A percentile compares a stretch with the other conserved stretches of the same genome.
Conservation (phyloP, 345 rosid genomes). For the Boechera stricta region DNA sequence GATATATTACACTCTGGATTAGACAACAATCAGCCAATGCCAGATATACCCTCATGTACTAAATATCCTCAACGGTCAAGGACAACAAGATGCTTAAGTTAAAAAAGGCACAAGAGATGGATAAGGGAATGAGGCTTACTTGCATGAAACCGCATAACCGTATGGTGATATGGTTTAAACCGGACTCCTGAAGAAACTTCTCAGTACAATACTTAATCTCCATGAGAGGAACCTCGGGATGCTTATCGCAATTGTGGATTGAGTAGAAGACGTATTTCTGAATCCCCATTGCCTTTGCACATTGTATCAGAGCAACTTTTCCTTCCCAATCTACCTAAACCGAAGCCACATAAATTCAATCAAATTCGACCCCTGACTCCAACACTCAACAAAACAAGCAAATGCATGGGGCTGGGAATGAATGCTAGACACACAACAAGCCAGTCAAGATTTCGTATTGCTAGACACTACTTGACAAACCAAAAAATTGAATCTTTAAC, state of each 20-base stretch:
- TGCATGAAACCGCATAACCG: slow-evolving; percentile 97
- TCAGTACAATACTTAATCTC: slow-evolving; percentile 97
- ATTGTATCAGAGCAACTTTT: slow-evolving; percentile 95
- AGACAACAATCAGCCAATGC: slow-evolving; percentile 3
- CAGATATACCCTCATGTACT: background rate
- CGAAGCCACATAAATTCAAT: slow-evolving; percentile 45
- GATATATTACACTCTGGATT: slow-evolving; percentile 10
- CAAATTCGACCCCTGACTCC: background rate
- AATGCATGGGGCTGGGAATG: background rate
- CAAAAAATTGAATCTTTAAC: background rate
- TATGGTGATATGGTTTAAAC: slow-evolving; percentile 67
- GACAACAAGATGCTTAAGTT: slow-evolving; percentile 1
- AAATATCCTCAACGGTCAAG: background rate
- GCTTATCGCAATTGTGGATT: slow-evolving; percentile 96
- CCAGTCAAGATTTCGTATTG: background rate
- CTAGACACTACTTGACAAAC: background rate
- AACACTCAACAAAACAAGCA: background rate
- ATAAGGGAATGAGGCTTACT: slow-evolving; percentile 49
- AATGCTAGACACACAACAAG: background rate
- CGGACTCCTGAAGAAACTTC: slow-evolving; percentile 82
- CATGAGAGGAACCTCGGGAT: slow-evolving; percentile 97
- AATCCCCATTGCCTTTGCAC: slow-evolving; percentile 98
- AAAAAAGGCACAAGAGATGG: background rate
- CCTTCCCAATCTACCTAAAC: slow-evolving; percentile 99
- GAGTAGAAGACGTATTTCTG: slow-evolving; percentile 91